Conservation (phyloP, 2,329 filamentous ascomycete genomes). For the Fusarium tuaranense region DNA sequence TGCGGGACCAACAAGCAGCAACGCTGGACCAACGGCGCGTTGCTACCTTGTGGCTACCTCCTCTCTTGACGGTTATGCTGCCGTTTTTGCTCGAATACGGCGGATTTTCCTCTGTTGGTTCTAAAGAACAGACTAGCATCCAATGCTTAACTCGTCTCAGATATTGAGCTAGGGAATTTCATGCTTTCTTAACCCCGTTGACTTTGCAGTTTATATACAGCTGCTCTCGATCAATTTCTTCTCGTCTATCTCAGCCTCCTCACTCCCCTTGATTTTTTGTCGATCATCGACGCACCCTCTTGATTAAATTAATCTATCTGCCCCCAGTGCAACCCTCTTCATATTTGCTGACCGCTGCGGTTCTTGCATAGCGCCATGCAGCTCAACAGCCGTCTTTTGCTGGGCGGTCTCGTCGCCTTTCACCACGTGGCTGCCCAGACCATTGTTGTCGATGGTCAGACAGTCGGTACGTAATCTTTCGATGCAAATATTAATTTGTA, state of each 20-base stretch:
- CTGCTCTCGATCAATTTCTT: neutral
- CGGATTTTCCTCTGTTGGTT: neutral
- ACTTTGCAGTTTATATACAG: neutral
- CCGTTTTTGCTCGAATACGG: neutral
- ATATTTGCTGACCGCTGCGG: neutral
- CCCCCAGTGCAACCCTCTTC: neutral
- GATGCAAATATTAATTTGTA: neutral
- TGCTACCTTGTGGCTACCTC: neutral
- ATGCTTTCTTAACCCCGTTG: neutral
- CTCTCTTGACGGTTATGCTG: neutral
- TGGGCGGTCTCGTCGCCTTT: constrained; percentile 16
- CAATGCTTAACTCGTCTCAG: neutral
- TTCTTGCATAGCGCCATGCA: constrained; percentile 16
- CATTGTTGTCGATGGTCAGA: constrained; percentile 27
- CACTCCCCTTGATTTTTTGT: neutral
- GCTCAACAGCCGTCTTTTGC: constrained; percentile 13
- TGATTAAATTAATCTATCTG: neutral
- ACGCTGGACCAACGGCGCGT: neutral
- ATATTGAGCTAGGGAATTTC: neutral
- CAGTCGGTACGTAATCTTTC: constrained; percentile 13
- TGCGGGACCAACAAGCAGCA: neutral
- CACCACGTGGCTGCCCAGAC: constrained; percentile 23
- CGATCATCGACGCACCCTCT: neutral
- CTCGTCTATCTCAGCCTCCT: neutral
- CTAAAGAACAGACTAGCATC: neutral